Percentiles rank a stretch among this genome's conserved stretches.
Evolutionary conservation across 2,329 filamentous ascomycete species (phyloP).

Genomic region (Tolypocladium nubicola): DNA sequence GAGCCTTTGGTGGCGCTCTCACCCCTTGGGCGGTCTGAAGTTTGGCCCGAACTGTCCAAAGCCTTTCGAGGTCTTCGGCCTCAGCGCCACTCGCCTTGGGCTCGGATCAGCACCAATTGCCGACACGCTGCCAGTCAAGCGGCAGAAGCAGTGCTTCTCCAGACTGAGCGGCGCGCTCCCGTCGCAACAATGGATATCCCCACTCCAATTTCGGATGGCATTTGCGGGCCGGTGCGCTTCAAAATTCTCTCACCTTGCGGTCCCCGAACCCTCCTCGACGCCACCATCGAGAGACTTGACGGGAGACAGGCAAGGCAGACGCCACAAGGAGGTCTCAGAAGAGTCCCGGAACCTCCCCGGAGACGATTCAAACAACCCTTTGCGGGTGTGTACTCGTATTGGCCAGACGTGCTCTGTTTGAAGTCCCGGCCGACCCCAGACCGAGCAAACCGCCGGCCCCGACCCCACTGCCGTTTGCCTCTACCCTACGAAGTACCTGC

Average conservation of each 20-base stretch:
- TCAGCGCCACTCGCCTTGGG: neutral
- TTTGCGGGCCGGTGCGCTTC: neutral
- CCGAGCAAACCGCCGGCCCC: neutral
- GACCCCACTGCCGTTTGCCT: neutral
- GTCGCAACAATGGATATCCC: neutral
- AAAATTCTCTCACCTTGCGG: neutral
- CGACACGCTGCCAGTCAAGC: too few relatives aligned
- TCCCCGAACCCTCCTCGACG: neutral
- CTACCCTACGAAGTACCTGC: neutral
- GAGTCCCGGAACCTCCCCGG: too few relatives aligned
- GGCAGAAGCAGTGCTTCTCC: neutral
- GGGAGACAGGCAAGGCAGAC: neutral
- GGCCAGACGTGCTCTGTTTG: neutral
- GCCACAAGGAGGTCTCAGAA: neutral
- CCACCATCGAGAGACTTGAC: neutral
- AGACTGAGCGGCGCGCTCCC: neutral
- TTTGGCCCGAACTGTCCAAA: neutral
- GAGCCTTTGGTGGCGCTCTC: neutral
- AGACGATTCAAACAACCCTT: neutral
- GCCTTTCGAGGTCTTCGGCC: neutral
- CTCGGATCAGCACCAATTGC: neutral
- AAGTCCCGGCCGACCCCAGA: neutral
- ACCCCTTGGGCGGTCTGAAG: neutral
- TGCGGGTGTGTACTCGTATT: neutral
- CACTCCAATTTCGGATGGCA: neutral